Conservation (phyloP, 2,329 filamentous ascomycete species). For the Phialocephala subalpina region DNA sequence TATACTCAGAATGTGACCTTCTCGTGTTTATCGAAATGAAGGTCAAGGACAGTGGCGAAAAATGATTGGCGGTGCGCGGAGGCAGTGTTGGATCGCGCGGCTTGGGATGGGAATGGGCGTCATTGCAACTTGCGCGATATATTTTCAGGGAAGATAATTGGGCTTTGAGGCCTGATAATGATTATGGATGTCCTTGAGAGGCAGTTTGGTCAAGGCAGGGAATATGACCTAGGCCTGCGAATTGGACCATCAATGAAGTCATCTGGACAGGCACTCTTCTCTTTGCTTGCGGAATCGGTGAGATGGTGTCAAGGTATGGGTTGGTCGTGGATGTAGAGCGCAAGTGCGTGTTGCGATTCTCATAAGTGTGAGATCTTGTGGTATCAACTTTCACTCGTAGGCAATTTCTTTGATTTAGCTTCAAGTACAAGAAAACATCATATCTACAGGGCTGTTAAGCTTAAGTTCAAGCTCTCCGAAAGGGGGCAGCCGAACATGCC, state of each 20-base stretch:
- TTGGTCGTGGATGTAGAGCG: background rate
- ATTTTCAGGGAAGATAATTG: constrained; percentile 2
- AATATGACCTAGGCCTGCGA: background rate
- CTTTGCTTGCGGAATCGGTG: background rate
- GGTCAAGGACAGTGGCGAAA: constrained; percentile 26
- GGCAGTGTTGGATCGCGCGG: constrained; percentile 7
- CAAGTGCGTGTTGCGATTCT: too few species aligned
- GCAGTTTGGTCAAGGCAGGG: background rate
- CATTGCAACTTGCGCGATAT: background rate
- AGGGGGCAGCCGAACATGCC: too few species aligned
- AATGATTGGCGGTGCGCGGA: constrained; percentile 33
- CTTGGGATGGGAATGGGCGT: constrained; percentile 11
- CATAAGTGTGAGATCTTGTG: too few species aligned
- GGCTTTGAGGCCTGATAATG: constrained; percentile 2
- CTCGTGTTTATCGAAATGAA: constrained; percentile 22
- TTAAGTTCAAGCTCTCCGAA: too few species aligned
- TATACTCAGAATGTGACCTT: constrained; percentile 31
- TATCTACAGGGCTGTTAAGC: too few species aligned
- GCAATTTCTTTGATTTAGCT: too few species aligned
- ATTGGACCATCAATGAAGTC: background rate
- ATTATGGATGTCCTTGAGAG: background rate
- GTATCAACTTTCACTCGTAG: too few species aligned
- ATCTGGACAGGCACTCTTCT: background rate
- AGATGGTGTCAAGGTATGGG: background rate
- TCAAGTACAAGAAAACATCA: too few species aligned